Base-by-base conservation (phyloP, 1,139 yeast species). In the Chernovozyma aurita region DNA sequence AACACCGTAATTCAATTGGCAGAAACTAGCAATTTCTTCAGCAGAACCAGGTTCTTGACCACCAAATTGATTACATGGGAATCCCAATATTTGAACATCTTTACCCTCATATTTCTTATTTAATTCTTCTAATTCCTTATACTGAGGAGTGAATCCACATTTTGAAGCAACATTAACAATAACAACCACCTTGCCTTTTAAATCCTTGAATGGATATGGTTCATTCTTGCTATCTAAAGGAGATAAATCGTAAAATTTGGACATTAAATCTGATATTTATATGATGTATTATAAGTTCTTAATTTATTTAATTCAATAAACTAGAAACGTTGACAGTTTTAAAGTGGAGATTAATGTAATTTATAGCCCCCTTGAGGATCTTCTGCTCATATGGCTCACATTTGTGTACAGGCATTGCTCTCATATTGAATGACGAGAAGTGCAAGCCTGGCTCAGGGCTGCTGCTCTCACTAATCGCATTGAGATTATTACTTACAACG, bases 111-210 rank as follows among this genome's bases (percentile, higher is more conserved):
- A 86, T 59, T 85, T 80, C 53, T 85, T 71, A 73, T 90, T 81
- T 44, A 92, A 67, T 46, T 73, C 83, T 66, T 92, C 96, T 42
- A 92, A 73, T 44, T 82, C 97, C 52, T 62, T 62, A 52, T 71
- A 70, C 65, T 90, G 94, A 55, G 94, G 97, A 42, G 87, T 84
- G 50, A 86, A 83, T 50, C 86, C 85, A 41, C 92, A 86, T 67
- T 86, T 90, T 57, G 90, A 86, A 46, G 97, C 92, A 28, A 96
- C 97, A 59, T 92, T 92, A 48, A 92, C 95, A 47, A 92, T 75
- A 34, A 92, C 63, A 16, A 92, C 97, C 34, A 86, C 96, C 59
- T 92, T 87, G 31, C 96, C 97, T 60, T 86, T 76, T 43, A 88
- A 67, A 46, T 83, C 72, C 29, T 64, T 53, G 56, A 92, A 84